A percentile compares a stretch with the other conserved stretches of the same genome.
These are phyloP conservation scores for Begonia peltatifolia DNA, from an alignment of 306 rosid species.

Conservation along the genomic window DNA sequence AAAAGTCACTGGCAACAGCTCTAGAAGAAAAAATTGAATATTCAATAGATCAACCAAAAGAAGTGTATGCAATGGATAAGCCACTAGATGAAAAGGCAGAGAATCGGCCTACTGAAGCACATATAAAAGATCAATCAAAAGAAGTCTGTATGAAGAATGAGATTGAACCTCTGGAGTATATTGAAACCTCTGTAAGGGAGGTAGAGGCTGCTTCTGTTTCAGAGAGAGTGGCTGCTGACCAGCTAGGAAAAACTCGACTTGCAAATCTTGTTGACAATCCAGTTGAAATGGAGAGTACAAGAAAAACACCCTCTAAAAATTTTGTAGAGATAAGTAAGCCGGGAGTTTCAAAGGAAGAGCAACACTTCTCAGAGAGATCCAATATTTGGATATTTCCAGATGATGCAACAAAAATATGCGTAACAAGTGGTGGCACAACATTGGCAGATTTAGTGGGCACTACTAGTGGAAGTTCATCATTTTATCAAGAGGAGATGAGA, in stretches of 20 bases:
- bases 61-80: background rate
- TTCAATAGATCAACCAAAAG: slow-evolving; percentile 12
- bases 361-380: slow-evolving; percentile 19
- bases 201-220: slow-evolving; percentile 8
- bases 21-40: slow-evolving; percentile 8
- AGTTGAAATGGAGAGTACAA: slow-evolving; percentile 12
- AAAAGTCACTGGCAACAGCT: too few species aligned
- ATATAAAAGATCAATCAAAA: background rate
- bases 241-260: slow-evolving; percentile 11
- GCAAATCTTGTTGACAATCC: slow-evolving; percentile 4
- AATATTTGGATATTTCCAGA: slow-evolving; percentile 45
- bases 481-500: slow-evolving; percentile 18
- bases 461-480: slow-evolving; percentile 11
- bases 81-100: too few species aligned
- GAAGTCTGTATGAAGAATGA: slow-evolving; percentile 19
- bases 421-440: slow-evolving; percentile 36
- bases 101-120: too few species aligned
- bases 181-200: slow-evolving; percentile 11
- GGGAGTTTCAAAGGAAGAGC: slow-evolving; percentile 15
- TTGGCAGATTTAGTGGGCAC: slow-evolving; percentile 18
- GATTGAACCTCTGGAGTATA: slow-evolving; percentile 11
- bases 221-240: slow-evolving; percentile 13
- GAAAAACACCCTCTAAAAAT: slow-evolving; percentile 10
- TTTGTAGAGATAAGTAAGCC: slow-evolving; percentile 8
- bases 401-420: slow-evolving; percentile 28